phyloP scores from a whole-genome alignment of 2,329 filamentous ascomycete genomes.

The Colletotrichum abscissum region DNA sequence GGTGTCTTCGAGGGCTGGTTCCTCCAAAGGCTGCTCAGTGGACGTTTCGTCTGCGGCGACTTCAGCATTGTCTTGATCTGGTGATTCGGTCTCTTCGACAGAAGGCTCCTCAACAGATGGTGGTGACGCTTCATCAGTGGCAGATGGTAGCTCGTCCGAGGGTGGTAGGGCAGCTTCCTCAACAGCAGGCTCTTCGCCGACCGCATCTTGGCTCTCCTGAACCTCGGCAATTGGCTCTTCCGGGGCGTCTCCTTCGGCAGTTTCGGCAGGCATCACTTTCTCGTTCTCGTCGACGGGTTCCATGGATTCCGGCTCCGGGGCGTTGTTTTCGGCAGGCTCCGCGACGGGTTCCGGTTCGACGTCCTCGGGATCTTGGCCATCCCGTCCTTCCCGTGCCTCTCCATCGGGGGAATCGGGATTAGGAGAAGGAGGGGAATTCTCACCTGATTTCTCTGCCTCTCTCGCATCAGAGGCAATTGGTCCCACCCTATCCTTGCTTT shows the following conservation, averaged over 20 bases:
- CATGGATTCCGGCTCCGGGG: slow-evolving; percentile 4
- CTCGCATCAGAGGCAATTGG: slow-evolving; percentile 28
- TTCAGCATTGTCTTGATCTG: background rate
- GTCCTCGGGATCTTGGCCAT: slow-evolving; percentile 8
- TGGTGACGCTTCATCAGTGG: background rate
- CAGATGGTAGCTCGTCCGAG: background rate
- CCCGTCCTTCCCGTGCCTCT: slow-evolving; percentile 34
- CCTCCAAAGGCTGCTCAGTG: background rate
- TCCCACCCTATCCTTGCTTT: slow-evolving; percentile 36
- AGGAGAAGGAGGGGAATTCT: slow-evolving; percentile 43
- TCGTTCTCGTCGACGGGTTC: background rate
- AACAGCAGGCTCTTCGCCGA: slow-evolving; percentile 1
- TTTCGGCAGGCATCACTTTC: background rate
- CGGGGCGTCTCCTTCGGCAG: slow-evolving; percentile 21
- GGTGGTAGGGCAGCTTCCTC: slow-evolving; percentile 16
- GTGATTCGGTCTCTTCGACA: background rate
- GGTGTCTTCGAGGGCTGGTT: slow-evolving; percentile 3
- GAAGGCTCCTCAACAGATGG: background rate
- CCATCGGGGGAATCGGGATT: slow-evolving; percentile 40
- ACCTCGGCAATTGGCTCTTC: background rate
- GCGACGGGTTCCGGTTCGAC: slow-evolving; percentile 11
- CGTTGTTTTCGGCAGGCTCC: slow-evolving; percentile 27
- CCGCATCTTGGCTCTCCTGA: background rate
- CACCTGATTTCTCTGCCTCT: slow-evolving; percentile 41
- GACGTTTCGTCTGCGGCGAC: background rate